A percentile compares a stretch with the other conserved stretches of the same genome.
These are phyloP conservation scores for Wallacemonas rigidus DNA, from an alignment of 208 protist species.

Conservation along the genomic window DNA sequence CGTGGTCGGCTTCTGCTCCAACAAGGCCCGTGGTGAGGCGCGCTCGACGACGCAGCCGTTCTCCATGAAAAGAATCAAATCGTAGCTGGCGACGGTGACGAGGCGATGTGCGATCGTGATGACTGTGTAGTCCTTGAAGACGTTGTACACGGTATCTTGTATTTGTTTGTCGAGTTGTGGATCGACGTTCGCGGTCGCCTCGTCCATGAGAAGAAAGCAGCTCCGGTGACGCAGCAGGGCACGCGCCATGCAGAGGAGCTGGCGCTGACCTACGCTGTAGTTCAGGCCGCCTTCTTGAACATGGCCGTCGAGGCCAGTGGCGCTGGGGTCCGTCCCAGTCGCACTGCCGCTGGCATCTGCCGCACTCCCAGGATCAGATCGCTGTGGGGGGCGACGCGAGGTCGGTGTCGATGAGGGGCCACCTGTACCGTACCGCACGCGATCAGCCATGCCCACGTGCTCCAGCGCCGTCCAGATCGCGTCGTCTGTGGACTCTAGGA, in stretches of 20 bases:
- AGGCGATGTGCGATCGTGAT: conserved; percentile 84
- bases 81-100: conserved; percentile 75
- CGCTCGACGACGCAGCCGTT: conserved; percentile 55
- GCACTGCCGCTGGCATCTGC: not conserved
- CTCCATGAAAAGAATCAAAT: conserved; percentile 81
- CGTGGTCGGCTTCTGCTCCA: conserved; percentile 17
- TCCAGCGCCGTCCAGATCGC: conserved; percentile 45
- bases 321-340: conserved; percentile 10
- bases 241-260: conserved; percentile 77
- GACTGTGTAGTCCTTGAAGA: conserved; percentile 74
- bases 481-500: conserved; percentile 27
- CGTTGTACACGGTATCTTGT: conserved; percentile 50
- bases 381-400: too few species aligned
- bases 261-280: conserved; percentile 78
- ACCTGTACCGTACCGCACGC: conserved; percentile 11
- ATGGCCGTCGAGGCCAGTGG: conserved; percentile 18
- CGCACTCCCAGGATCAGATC: too few species aligned
- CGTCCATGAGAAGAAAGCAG: conserved; percentile 83
- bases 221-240: conserved; percentile 61
- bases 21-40: conserved; percentile 56
- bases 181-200: conserved; percentile 85
- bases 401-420: too few species aligned
- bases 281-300: conserved; percentile 64
- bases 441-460: conserved; percentile 30
- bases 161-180: conserved; percentile 58